These are phyloP conservation scores for Paragyromitra xinjiangensis DNA, from an alignment of 495 filamentous ascomycete genomes.

Conservation along the genomic window DNA sequence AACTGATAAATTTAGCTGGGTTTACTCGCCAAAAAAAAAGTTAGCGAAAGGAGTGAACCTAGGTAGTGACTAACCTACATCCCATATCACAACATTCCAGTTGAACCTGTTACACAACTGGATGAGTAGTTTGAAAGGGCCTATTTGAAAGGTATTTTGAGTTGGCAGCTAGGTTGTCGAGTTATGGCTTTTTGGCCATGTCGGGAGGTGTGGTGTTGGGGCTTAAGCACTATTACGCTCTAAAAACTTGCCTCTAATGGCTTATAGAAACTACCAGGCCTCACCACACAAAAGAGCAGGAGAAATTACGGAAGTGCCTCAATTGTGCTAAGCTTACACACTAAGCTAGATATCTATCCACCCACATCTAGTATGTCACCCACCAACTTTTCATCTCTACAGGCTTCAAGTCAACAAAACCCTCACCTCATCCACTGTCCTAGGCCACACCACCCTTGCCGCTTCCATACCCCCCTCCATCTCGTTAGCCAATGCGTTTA, in stretches of 20 bases:
- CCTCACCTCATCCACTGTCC: conserved; percentile 53
- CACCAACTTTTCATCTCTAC: not conserved
- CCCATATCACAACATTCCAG: too few relatives aligned
- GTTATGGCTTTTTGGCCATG: too few relatives aligned
- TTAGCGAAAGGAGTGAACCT: too few relatives aligned
- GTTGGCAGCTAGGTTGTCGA: too few relatives aligned
- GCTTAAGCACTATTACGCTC: not conserved
- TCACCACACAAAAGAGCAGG: not conserved
- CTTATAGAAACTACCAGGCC: not conserved
- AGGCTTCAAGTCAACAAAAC: conserved; percentile 38
- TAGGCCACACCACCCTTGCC: conserved; percentile 52
- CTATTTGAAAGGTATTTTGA: too few relatives aligned
- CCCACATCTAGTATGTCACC: not conserved
- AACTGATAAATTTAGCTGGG: too few relatives aligned
- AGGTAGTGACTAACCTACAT: not conserved
- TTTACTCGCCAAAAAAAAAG: too few relatives aligned
- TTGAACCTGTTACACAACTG: too few relatives aligned
- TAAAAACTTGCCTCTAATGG: not conserved
- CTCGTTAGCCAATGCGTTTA: conserved; percentile 65
- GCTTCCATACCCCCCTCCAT: conserved; percentile 59
- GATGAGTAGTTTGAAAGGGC: too few relatives aligned
- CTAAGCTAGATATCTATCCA: not conserved
- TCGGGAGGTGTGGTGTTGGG: not conserved
- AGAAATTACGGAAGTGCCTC: not conserved
- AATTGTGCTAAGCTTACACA: not conserved